Evolutionary conservation across 208 protist genomes (phyloP), one percentile per base, ranked within the genome.

Genomic region (Dictyostelium gargantuum): DNA sequence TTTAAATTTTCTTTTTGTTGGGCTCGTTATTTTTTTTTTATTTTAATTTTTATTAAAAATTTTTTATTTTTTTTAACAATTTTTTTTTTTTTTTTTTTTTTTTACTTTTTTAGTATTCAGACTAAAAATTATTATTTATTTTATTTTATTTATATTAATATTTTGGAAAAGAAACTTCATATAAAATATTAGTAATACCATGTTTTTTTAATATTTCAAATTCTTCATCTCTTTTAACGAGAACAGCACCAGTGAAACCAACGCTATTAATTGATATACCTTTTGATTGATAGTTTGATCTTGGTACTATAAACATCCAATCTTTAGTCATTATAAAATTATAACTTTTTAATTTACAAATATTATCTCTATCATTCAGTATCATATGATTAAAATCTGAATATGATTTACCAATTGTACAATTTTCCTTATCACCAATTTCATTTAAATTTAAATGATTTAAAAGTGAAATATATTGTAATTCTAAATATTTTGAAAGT

Each of bases 251-350:
- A 40, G 81, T 89, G 4, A 77, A 89, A 21, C 81, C 81, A 38
- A 89, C 81, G 66, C 46, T 66, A 38, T 89, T 89, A 21, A 89
- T 89, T 46, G 81, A 89, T 10, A 89, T 89, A n/a, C 81, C 81
- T 13, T 50, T 89, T 23, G 66, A 48, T 42, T 89, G 81, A 77
- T 89, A 89, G 11, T 8, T 17, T n/a, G 15, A 50, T 58, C 81
- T 40, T 40, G 81, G 81, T 38, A 89, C 50, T 21, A 89, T 48
- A 48, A 89, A 89, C 81, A 89, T 89, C 81, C 81, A 89, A 32
- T 89, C 66, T 0, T 35, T n/a, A 2, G 81, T 89, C 81, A 89
- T 89, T 46, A 89, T 89, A 38, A 89, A 89, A 50, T 89, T 89
- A 77, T 89, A 89, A 48, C 81, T 89, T 32, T 74, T 77, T 17